A percentile compares a stretch with the other conserved stretches of the same genome.
phyloP scores from a whole-genome alignment of 2,329 filamentous ascomycete species.

The Neofusicoccum ribis region DNA sequence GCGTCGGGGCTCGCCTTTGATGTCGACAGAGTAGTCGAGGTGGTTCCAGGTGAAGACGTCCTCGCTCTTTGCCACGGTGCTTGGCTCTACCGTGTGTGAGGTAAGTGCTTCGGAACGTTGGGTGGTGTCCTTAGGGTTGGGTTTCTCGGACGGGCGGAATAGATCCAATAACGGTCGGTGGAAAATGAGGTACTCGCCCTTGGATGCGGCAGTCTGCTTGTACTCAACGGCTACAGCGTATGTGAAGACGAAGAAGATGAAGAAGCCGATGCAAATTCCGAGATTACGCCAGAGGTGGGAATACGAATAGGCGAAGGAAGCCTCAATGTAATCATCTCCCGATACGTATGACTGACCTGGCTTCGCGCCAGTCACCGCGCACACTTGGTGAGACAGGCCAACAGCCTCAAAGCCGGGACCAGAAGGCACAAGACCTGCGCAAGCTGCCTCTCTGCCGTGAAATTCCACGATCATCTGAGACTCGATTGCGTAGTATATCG shows the following conservation, averaged over 20 bases:
- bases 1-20: constrained; percentile 52
- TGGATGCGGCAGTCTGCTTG: constrained; percentile 45
- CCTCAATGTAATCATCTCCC: constrained; percentile 39
- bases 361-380: constrained; percentile 39
- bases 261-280: constrained; percentile 65
- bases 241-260: constrained; percentile 62
- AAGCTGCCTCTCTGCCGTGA: constrained; percentile 30
- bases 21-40: constrained; percentile 52
- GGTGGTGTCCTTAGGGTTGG: neutral
- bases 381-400: constrained; percentile 49
- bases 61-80: neutral
- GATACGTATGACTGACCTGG: constrained; percentile 39
- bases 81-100: neutral
- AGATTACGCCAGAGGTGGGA: constrained; percentile 61
- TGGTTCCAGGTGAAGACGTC: constrained; percentile 68
- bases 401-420: no score
- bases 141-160: constrained; percentile 42
- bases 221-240: constrained; percentile 66
- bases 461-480: constrained; percentile 76
- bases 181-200: constrained; percentile 70
- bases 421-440: constrained; percentile 40
- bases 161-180: constrained; percentile 40
- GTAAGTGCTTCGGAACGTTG: no score
- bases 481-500: constrained; percentile 78
- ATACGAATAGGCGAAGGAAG: constrained; percentile 39